Evolutionary conservation across 2,329 filamentous ascomycete genomes (phyloP).

Genomic region (Aphanoascus verrucosus): DNA sequence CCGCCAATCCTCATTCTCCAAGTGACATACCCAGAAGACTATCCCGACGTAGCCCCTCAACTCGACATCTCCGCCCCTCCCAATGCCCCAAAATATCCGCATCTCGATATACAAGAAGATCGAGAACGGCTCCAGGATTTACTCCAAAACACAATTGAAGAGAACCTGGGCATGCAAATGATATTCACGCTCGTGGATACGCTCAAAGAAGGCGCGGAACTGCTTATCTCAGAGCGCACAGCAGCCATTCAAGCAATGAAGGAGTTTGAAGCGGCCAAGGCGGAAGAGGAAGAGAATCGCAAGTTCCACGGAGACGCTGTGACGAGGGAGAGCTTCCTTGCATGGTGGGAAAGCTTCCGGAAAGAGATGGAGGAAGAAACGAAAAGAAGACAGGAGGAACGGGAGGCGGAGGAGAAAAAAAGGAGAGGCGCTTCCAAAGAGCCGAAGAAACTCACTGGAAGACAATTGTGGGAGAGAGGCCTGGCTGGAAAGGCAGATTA

Average conservation of each 20-base stretch:
- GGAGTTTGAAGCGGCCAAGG: conserved; percentile 47
- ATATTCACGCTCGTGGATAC: conserved; percentile 80
- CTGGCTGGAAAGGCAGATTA: conserved; percentile 56
- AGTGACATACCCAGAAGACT: conserved; percentile 78
- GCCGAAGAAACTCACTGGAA: conserved; percentile 56
- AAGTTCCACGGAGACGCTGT: conserved; percentile 91
- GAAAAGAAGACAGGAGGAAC: conserved; percentile 58
- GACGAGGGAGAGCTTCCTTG: conserved; percentile 71
- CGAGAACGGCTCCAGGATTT: conserved; percentile 60
- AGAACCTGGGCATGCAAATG: conserved; percentile 97
- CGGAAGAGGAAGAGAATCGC: conserved; percentile 82
- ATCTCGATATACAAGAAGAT: conserved; percentile 72
- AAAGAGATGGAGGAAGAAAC: conserved; percentile 69
- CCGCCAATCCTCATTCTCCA: conserved; percentile 64
- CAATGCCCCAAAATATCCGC: conserved; percentile 57
- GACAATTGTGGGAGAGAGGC: conserved; percentile 67
- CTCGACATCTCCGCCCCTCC: conserved; percentile 69
- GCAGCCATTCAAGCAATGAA: conserved; percentile 47
- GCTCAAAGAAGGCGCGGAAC: conserved; percentile 83
- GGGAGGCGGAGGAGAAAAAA: conserved; percentile 71
- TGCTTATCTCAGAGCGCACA: conserved; percentile 64
- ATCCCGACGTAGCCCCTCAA: conserved; percentile 75
- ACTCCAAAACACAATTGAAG: conserved; percentile 66
- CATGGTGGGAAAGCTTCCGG: conserved; percentile 69
- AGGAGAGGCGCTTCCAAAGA: conserved; percentile 62